Base-by-base conservation (phyloP, 768 basidiomycete species). In the Panaeolus cyanescens region DNA sequence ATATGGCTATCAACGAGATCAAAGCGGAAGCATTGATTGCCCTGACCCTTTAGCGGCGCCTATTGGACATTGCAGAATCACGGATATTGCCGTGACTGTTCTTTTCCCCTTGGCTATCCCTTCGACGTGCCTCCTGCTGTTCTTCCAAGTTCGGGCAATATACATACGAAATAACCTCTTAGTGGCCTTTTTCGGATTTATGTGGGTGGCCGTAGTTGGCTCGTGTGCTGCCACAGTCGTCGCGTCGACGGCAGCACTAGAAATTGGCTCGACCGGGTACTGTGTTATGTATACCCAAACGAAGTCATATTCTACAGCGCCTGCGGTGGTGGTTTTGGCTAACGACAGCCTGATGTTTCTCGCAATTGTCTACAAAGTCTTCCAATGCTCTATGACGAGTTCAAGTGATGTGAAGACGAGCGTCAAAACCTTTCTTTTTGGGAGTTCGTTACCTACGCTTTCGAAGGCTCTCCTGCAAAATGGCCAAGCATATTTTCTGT, bases 401-500 rank as follows among this genome's bases (percentile, higher is more conserved):
- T 31, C 54, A 30, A 28, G 20, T 20, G 6, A 20, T 22, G 7
- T 42, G 8, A 53, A 61, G 25, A 33, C 50, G 25, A 19, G 40
- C 5, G 17, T 67, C 8, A 54, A 60, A 17, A 58, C 57, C 4
- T 25, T 63, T 2, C 19, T 74, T 4, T 56, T 64, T 28, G 71
- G 71, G 6, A 57, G 55, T 15, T 59, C 64, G 31, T 33, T 74
- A 2, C 71, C 75, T 0, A 57, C 57, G 8, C 66, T 74, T 9
- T 70, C 71, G 0, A 65, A 63, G 37, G 61, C 66, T 1, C 40
- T 75, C 1, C 57, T 74, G 8, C 67, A 65, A 40, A 71, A 73
- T 17, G 74, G 75, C 4, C 74, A 74, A 60, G 61, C 65, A 9
- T 77, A 75, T 56, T 74, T 74, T 56, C 36, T 74, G 74, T 75